Conservation (phyloP, 2,329 filamentous ascomycete genomes). For the Fusarium setosum region DNA sequence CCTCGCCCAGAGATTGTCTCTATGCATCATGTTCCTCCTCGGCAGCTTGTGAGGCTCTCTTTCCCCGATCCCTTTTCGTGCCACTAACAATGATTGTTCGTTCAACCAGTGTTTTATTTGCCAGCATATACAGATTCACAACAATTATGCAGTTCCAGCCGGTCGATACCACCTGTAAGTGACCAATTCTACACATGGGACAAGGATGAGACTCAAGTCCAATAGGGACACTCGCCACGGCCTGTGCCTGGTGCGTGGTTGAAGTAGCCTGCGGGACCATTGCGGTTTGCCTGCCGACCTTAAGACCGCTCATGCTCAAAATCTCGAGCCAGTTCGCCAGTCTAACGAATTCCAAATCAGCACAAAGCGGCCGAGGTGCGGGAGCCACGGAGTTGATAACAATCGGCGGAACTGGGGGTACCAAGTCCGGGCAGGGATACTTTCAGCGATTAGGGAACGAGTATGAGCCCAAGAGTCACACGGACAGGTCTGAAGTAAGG, state of each 20-base stretch:
- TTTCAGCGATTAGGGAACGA: slow-evolving; percentile 22
- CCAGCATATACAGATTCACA: slow-evolving; percentile 31
- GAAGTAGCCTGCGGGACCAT: slow-evolving; percentile 30
- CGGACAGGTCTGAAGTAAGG: background rate
- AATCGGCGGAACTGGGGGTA: slow-evolving; percentile 14
- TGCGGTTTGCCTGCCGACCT: slow-evolving; percentile 23
- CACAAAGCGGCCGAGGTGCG: background rate
- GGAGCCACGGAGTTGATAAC: slow-evolving; percentile 11
- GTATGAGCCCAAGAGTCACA: slow-evolving; percentile 1
- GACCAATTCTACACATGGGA: fast-evolving
- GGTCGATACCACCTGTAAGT: slow-evolving; percentile 16
- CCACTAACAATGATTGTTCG: fast-evolving
- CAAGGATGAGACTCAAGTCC: background rate
- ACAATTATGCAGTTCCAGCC: slow-evolving; percentile 30
- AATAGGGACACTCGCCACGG: slow-evolving; percentile 30
- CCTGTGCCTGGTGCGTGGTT: slow-evolving; percentile 31
- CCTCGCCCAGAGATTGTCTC: slow-evolving; percentile 18
- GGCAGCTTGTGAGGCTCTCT: slow-evolving; percentile 28
- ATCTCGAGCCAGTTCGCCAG: slow-evolving; percentile 25
- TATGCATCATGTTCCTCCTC: slow-evolving; percentile 26
- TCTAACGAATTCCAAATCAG: background rate
- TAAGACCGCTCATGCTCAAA: slow-evolving; percentile 24
- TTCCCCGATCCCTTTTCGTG: fast-evolving
- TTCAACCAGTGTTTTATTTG: slow-evolving; percentile 17
- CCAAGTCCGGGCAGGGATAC: background rate